Base-by-base conservation (phyloP, 2,329 filamentous ascomycete genomes). In the Claviceps capensis region DNA sequence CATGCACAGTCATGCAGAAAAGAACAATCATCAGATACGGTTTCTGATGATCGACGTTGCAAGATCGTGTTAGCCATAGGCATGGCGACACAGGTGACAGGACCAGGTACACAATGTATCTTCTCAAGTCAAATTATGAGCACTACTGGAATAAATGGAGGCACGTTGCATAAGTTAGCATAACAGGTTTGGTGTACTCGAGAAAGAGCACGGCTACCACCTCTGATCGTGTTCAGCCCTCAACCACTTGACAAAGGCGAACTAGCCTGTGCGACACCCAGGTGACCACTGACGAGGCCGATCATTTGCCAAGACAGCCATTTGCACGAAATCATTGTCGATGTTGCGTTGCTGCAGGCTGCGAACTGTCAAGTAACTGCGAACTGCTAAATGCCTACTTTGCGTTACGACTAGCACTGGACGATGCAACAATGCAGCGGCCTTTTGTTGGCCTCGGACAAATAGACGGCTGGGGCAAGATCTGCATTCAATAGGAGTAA, bases 381-480 rank as follows among this genome's bases (percentile, higher is more conserved):
- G 26, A 34, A 34, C 30, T 34, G 30, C 30, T 11, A 34, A 11
- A 34, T 34, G 30, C 9, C 30, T 34, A 11, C 30, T 34, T 34
- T 34, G 30, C 9, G 30, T 9, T 11, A 8, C 30, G 9, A 34
- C 30, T 34, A 44, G 42, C 11, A 26, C 41, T 43, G 19, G 22
- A 26, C 13, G 30, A 30, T 45, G 44, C 44, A 17, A 46, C 44
- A 46, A 34, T 34, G 44, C 26, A 34, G 44, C 23, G 26, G 42
- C 42, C 13, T 30, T 46, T 16, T 46, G 16, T 46, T 47, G 49
- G 42, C 43, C 43, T 47, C 49, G 49, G 44, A 46, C 49, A 41
- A 42, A 42, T 42, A n/a, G 49, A 47, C 44, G 43, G n/a, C 30
- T 47, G 30, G 30, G 45, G 30, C 26, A 47, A 47, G 45, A 47